Base-by-base conservation (phyloP, 306 rosid species). In the Castanea crenata region DNA sequence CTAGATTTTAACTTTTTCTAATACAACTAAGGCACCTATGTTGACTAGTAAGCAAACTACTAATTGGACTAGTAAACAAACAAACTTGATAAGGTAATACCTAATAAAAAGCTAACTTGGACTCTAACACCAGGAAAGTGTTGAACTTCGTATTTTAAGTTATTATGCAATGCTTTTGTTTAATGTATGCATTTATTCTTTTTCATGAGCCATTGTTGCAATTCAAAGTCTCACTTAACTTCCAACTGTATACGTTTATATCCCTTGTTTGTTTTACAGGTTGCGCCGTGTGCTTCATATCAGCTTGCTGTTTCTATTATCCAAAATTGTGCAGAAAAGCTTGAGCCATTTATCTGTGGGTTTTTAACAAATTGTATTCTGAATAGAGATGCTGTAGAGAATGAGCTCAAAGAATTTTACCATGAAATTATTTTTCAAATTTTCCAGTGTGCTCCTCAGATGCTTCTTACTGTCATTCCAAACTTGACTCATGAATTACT, bases 401-500 rank as follows among this genome's bases (percentile, higher is more conserved):
- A 91, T 77, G 92, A 85, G 81, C 89, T 92, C 64, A 92, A 87
- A 82, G 93, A 93, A 78, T 83, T 71, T 83, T 90, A 93, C 91
- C 98, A 93, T 79, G 96, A 92, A 87, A 87, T 95, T 49, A 88
- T 93, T 65, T 87, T 86, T 63, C 82, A 86, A 87, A 81, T 93
- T 79, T 89, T 87, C 77, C 83, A 86, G 78, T 89, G 93, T 81
- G 92, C 93, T 27, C 97, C 99, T 83, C 86, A 87, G 81, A 88
- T 93, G 90, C 98, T 93, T 87, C 82, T 84, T 76, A 86, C 89
- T 65, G 92, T 90, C 79, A 88, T 93, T 75, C 99, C 97, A 44
- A 86, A 85, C 85, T 87, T 95, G 85, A 86, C 85, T 75, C 88
- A 86, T 44, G 98, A 93, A 71, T 81, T 95, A 70, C 79, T 83